Evolutionary conservation across 768 basidiomycete species (phyloP), one percentile per base, ranked within the genome.

Genomic region (Tylopilus balloui): DNA sequence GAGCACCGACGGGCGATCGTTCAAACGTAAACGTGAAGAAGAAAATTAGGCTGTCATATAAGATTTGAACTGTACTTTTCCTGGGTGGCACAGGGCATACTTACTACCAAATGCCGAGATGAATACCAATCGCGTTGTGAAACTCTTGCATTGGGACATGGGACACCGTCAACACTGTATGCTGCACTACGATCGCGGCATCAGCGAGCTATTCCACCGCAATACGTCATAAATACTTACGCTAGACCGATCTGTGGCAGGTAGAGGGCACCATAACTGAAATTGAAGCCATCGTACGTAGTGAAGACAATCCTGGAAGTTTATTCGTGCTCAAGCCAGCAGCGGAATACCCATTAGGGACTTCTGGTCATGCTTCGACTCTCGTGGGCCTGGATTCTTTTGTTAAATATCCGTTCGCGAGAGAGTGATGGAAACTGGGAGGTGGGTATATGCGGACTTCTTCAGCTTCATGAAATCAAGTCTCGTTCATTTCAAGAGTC

Each of bases 231-330:
- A 25, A 14, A 28, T 21, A 59, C 63, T 20, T 24, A 64, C 63
- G 59, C 62, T 32, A 64, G 17, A 34, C 65, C 62, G 15, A 66
- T 54, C 29, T 48, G 24, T 29, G 63, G 63, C 44, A 66, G 17
- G 49, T 54, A 64, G 15, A 64, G 45, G 17, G 63, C 64, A 31
- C 62, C 63, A 42, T 59, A 64, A 20, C 60, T 63, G 14, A 63
- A 45, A 48, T 64, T 64, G 56, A 64, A 64, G 23, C 62, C 62
- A 19, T 65, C 63, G 17, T 64, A 66, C 20, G 63, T 66, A 25
- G 44, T 27, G 37, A 64, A 64, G 8, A 64, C 65, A 25, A 59
- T 59, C 17, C 61, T 63, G 31, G n/a, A 32, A 39, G 9, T 38
- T 37, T 10, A 25, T n/a, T 4, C 17, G n/a, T 36, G 24, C 8